phyloP scores from a whole-genome alignment of 2,329 filamentous ascomycete genomes.

The Karstenula rhodostoma region DNA sequence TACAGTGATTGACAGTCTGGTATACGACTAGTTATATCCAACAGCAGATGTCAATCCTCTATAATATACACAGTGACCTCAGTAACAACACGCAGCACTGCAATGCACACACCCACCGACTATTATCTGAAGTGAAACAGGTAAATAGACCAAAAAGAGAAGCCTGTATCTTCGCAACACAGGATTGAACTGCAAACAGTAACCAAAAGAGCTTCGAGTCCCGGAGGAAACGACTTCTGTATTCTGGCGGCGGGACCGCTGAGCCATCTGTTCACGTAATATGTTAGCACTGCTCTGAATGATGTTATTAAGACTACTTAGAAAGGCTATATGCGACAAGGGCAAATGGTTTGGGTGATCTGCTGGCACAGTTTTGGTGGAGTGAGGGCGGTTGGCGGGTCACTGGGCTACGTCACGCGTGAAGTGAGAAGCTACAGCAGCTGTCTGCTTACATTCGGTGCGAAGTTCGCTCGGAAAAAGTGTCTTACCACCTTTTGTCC shows the following conservation, averaged over 20 bases:
- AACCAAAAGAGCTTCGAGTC: background rate
- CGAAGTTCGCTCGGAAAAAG: background rate
- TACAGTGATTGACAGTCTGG: background rate
- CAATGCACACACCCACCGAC: background rate
- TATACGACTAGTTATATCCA: no score
- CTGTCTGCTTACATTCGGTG: background rate
- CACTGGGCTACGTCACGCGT: background rate
- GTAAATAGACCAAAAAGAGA: background rate
- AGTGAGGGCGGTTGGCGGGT: background rate
- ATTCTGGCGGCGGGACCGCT: slow-evolving; percentile 5
- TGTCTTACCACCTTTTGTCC: no score
- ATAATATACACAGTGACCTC: no score
- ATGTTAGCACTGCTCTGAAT: slow-evolving; percentile 3
- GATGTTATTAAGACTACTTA: background rate
- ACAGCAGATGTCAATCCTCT: no score
- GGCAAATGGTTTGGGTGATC: no score
- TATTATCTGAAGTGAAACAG: background rate
- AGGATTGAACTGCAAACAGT: background rate
- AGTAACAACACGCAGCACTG: no score
- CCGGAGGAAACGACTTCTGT: background rate
- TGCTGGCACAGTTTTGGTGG: background rate
- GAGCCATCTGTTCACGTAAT: slow-evolving; percentile 6
- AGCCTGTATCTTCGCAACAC: background rate
- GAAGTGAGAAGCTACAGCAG: slow-evolving; percentile 8
- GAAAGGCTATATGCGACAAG: background rate